Evolutionary conservation across 768 basidiomycete genomes (phyloP), one percentile per base, ranked within the genome.

Genomic region (Pleurotus pulmonarius): DNA sequence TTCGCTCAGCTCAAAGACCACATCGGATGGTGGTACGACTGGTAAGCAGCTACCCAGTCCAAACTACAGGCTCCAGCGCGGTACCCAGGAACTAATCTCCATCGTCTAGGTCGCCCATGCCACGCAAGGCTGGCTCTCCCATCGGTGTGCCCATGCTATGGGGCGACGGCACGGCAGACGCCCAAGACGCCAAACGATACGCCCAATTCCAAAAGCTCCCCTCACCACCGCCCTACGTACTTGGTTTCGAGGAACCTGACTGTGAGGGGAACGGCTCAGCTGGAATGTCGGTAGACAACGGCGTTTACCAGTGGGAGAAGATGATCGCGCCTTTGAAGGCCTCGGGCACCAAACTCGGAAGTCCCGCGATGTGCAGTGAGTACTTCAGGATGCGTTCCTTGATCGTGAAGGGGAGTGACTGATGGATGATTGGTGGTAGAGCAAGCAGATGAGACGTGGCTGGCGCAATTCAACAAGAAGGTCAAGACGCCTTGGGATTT

Each of bases 11-110:
- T 78, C 48, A 66, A 73, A 49, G 64, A 70, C 60, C 73, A 76
- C 61, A 74, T 79, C 40, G 77, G 78, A 13, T 79, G 76, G 76
- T 79, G 75, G 75, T 78, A 78, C 55, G 78, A 79, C 60, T 79
- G 78, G 76, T 75, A 47, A 7, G 70, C 53, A 5, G 8, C 22
- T 45, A 29, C 46, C 16, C n/a, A 11, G 1, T 34, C 11, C 29
- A 34, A 34, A 8, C 29, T 0, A 34, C 29, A 8, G 8, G 1
- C 29, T 20, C 1, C 18, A 9, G 24, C 29, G 43, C 22, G n/a
- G 6, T 26, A 13, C 16, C 25, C 7, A 20, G 12, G n/a, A 38
- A 18, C 38, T 56, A 45, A 29, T 20, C 47, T 46, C 26, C 8
- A 48, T 22, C 3, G 49, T 47, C 29, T 34, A 74, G 75, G 75